Evolutionary conservation across 2,329 filamentous ascomycete genomes (phyloP).

Genomic region (Scortechinia acanthostroma): DNA sequence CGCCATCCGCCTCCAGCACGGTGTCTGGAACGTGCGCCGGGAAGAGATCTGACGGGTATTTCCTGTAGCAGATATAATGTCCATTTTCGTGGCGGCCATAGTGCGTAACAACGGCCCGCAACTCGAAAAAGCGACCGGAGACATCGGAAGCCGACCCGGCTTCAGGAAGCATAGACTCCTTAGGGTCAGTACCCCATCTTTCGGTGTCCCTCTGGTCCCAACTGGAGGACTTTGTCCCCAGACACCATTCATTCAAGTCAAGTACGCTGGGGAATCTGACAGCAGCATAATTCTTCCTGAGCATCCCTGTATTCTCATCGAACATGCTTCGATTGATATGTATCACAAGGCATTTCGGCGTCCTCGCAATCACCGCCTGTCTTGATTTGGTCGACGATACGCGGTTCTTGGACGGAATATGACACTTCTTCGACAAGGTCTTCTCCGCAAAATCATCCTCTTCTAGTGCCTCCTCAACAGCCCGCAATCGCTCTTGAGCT

Average conservation of each 20-base stretch:
- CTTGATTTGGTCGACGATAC: slow-evolving; percentile 79
- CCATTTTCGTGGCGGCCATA: slow-evolving; percentile 89
- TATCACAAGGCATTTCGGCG: slow-evolving; percentile 73
- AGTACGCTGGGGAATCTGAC: slow-evolving; percentile 71
- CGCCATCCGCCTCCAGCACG: neutral
- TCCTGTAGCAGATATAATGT: slow-evolving; percentile 87
- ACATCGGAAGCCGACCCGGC: slow-evolving; percentile 37
- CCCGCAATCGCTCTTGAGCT: slow-evolving; percentile 45
- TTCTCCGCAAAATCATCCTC: slow-evolving; percentile 74
- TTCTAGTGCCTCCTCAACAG: slow-evolving; percentile 66
- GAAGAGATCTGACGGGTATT: slow-evolving; percentile 23
- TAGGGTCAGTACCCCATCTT: slow-evolving; percentile 65
- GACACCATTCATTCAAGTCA: slow-evolving; percentile 77
- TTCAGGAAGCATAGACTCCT: slow-evolving; percentile 62
- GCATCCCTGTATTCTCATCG: slow-evolving; percentile 71
- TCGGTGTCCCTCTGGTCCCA: slow-evolving; percentile 33
- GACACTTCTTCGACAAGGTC: slow-evolving; percentile 55
- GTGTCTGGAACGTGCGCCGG: neutral
- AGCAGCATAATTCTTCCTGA: slow-evolving; percentile 76
- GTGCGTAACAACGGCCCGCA: slow-evolving; percentile 81
- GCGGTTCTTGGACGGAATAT: slow-evolving; percentile 59
- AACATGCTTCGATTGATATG: slow-evolving; percentile 92
- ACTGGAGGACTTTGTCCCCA: slow-evolving; percentile 46
- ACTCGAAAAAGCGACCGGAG: slow-evolving; percentile 63
- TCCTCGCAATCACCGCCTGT: slow-evolving; percentile 76